phyloP scores from a whole-genome alignment of 208 protist species.

The Trichomonas vaginalis region DNA sequence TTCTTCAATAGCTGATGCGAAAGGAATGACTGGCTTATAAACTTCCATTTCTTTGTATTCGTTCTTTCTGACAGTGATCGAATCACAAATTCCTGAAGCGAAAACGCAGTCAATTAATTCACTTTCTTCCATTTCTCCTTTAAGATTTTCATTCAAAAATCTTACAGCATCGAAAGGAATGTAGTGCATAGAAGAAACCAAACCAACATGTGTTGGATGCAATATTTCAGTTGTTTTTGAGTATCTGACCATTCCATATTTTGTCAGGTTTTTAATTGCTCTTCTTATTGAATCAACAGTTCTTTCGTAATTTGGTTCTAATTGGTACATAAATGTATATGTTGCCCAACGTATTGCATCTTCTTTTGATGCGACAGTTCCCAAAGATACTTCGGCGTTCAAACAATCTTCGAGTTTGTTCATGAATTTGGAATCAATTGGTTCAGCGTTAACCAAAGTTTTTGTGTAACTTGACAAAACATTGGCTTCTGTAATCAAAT shows the following conservation, averaged over 20 bases:
- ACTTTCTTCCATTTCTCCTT: conserved; percentile 76
- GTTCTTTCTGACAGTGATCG: conserved; percentile 82
- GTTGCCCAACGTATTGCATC: conserved; percentile 92
- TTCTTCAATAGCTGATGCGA: conserved; percentile 80
- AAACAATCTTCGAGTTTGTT: conserved; percentile 78
- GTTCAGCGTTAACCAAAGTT: conserved; percentile 89
- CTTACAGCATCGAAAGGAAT: conserved; percentile 70
- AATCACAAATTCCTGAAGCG: conserved; percentile 78
- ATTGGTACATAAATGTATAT: conserved; percentile 89
- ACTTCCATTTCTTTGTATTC: conserved; percentile 85
- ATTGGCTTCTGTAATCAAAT: conserved; percentile 74
- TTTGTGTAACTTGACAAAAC: conserved; percentile 92
- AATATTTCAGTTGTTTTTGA: conserved; percentile 50
- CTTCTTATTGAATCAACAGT: not conserved
- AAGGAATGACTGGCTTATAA: conserved; percentile 80
- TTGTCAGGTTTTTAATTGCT: not conserved
- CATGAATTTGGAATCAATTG: conserved; percentile 93
- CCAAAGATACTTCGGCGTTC: conserved; percentile 93
- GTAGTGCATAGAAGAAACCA: conserved; percentile 92
- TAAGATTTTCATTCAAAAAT: conserved; percentile 75
- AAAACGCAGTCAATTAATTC: conserved; percentile 70
- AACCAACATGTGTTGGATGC: conserved; percentile 72
- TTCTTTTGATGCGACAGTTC: conserved; percentile 64
- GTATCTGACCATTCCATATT: not conserved
- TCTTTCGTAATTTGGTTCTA: conserved; percentile 39